Base-by-base conservation (phyloP, 202 grass and related monocot species). In the Brachypodium distachyon region DNA sequence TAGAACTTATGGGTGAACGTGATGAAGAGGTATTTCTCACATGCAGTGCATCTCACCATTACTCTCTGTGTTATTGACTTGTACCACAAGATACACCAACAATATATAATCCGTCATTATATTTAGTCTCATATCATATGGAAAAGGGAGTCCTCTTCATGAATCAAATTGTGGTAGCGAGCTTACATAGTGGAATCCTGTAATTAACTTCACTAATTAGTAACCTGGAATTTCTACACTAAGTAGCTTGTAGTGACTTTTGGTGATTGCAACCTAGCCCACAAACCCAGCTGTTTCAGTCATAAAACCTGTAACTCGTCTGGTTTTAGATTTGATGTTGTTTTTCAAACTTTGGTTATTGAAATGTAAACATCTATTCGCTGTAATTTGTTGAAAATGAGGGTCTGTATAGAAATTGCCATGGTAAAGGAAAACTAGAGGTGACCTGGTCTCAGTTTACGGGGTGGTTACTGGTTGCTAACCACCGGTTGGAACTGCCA, bases 1-100 rank as follows among this genome's bases (percentile, higher is more conserved):
- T 99, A 46, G 96, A 99, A 83, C 92, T 99, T 77, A 96, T 96
- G 96, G 92, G 96, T 16, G 92, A 99, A 85, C 96, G 92, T 74
- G 96, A 99, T 81, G 96, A 96, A 95, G 96, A 96, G 96, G 96
- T 99, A 83, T 56, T 19, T 9, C 32, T 74, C 5, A 28, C 25
- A 62, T 77, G 25, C 55, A 46, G 12, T n/a, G 41, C 7, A 77
- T 23, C 16, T 64, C 26, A 34, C 31, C 11, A 56, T 4, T 67
- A 64, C 5, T 65, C 4, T 50, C 60, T 17, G 22, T 53, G 28
- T 28, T 51, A 18, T 51, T 52, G 34, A 23, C 53, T 68, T 71
- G 41, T 47, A 41, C 41, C 47, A 22, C 63, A 32, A 67, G 48
- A 62, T 28, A 46, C 2, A 23, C 34, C 11, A 22, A 54, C n/a